Evolutionary conservation across 2,329 filamentous ascomycete species (phyloP).

Genomic region (Hymenotorrendiella dingleyae): DNA sequence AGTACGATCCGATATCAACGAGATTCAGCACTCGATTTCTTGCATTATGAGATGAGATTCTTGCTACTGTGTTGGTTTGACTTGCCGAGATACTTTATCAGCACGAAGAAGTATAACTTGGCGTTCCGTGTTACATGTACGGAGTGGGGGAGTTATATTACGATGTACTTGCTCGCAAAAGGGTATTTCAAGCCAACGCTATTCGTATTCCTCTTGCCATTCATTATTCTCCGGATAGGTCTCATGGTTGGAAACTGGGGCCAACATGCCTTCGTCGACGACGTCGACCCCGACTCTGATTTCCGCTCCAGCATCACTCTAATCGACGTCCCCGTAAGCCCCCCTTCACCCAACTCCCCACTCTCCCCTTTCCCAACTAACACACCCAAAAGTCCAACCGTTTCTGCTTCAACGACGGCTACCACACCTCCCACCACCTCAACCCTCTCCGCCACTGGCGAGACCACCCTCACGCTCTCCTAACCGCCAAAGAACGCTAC

Average conservation of each 20-base stretch:
- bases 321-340: conserved; percentile 69
- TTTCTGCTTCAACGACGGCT: conserved; percentile 77
- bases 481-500: conserved; percentile 64
- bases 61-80: conserved; percentile 70
- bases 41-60: conserved; percentile 69
- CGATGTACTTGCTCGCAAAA: conserved; percentile 47
- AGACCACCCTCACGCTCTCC: conserved; percentile 68
- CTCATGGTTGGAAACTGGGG: conserved; percentile 83
- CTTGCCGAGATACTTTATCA: conserved; percentile 65
- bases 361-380: conserved; percentile 9
- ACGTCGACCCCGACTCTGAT: conserved; percentile 68
- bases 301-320: conserved; percentile 74
- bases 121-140: conserved; percentile 53
- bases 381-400: conserved; percentile 59
- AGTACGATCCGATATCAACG: conserved; percentile 73
- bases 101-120: conserved; percentile 50
- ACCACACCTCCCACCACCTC: conserved; percentile 75
- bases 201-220: conserved; percentile 62
- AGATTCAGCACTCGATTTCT: conserved; percentile 59
- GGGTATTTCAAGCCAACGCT: conserved; percentile 44
- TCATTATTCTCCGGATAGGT: conserved; percentile 60
- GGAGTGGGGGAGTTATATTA: conserved; percentile 54
- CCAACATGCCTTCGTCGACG: conserved; percentile 76
- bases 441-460: conserved; percentile 77
- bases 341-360: neutral